Evolutionary conservation across 2,329 filamentous ascomycete species (phyloP).

Genomic region (Cordyceps cateniannulata): DNA sequence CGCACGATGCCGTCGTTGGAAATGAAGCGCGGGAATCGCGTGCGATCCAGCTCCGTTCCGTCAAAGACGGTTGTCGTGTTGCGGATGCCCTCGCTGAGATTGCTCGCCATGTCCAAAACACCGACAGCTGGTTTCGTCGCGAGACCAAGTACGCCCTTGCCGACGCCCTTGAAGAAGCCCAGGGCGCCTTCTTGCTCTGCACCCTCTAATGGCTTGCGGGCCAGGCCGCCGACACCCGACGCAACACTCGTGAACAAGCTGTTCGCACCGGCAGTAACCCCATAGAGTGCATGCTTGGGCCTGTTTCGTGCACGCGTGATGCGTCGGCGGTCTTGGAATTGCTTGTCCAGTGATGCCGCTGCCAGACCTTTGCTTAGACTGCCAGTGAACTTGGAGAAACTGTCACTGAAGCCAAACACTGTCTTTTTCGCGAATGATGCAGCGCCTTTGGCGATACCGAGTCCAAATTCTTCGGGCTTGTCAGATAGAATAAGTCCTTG

Average conservation of each 20-base stretch:
- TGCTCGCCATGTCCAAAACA: conserved; percentile 93
- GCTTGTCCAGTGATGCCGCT: conserved; percentile 93
- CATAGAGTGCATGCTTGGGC: conserved; percentile 94
- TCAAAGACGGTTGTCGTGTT: conserved; percentile 99
- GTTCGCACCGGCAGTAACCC: conserved; percentile 91
- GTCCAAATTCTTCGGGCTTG: conserved; percentile 85
- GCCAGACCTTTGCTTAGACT: conserved; percentile 95
- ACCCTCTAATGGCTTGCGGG: conserved; percentile 88
- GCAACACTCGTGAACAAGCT: conserved; percentile 89
- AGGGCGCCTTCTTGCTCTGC: conserved; percentile 91
- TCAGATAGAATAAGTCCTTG: conserved; percentile 96
- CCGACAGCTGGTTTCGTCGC: conserved; percentile 96
- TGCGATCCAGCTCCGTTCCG: conserved; percentile 85
- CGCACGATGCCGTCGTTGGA: conserved; percentile 88
- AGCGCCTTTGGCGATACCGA: conserved; percentile 93
- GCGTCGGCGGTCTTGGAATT: conserved; percentile 92
- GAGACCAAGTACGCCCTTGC: conserved; percentile 89
- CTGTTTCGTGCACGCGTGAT: conserved; percentile 90
- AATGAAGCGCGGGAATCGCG: conserved; percentile 89
- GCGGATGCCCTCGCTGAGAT: conserved; percentile 93
- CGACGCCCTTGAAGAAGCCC: conserved; percentile 96
- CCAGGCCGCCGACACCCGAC: conserved; percentile 87
- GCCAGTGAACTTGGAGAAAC: conserved; percentile 95
- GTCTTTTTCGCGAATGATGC: conserved; percentile 98
- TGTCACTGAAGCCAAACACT: conserved; percentile 94